A percentile compares a stretch with the other conserved stretches of the same genome.
Evolutionary conservation across 1,284 basidiomycete species (phyloP).

Genomic region (Marasmius fiardii): DNA sequence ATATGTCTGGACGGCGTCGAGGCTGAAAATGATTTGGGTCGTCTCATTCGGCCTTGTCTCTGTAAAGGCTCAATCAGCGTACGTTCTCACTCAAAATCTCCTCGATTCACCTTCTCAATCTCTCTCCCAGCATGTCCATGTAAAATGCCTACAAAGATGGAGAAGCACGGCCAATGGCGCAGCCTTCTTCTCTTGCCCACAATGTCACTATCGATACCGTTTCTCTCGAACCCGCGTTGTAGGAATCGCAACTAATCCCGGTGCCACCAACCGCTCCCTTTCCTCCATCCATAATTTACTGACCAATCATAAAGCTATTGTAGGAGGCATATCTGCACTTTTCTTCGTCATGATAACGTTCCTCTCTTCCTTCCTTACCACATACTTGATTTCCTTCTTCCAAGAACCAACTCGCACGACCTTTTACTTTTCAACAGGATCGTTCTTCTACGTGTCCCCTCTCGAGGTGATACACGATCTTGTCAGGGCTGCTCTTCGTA

Average conservation of each 20-base stretch:
- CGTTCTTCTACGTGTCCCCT: constrained; percentile 52
- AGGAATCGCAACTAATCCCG: constrained; percentile 71
- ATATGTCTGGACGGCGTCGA: constrained; percentile 69
- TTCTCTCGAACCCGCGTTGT: constrained; percentile 64
- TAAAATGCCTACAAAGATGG: constrained; percentile 74
- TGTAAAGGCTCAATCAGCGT: constrained; percentile 73
- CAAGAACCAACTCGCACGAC: constrained; percentile 37
- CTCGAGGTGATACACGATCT: constrained; percentile 59
- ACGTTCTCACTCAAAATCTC: constrained; percentile 29
- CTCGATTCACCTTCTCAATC: constrained; percentile 1
- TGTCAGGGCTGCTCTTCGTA: constrained; percentile 58
- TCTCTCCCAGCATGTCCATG: constrained; percentile 60
- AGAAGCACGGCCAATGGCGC: constrained; percentile 51
- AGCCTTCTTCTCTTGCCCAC: constrained; percentile 72
- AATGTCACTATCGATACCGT: constrained; percentile 72
- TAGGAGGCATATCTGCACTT: constrained; percentile 60
- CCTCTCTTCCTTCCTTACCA: constrained; percentile 68
- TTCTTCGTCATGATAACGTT: constrained; percentile 68
- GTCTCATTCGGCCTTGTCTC: constrained; percentile 72
- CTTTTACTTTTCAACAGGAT: constrained; percentile 36
- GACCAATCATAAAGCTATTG: constrained; percentile 44
- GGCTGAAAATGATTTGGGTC: constrained; percentile 56
- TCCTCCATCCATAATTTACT: constrained; percentile 1
- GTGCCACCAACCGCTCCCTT: constrained; percentile 29
- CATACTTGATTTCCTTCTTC: constrained; percentile 56